A percentile compares a stretch with the other conserved stretches of the same genome.
Evolutionary conservation across 2,329 filamentous ascomycete genomes (phyloP).

Genomic region (Triangularia setosa): DNA sequence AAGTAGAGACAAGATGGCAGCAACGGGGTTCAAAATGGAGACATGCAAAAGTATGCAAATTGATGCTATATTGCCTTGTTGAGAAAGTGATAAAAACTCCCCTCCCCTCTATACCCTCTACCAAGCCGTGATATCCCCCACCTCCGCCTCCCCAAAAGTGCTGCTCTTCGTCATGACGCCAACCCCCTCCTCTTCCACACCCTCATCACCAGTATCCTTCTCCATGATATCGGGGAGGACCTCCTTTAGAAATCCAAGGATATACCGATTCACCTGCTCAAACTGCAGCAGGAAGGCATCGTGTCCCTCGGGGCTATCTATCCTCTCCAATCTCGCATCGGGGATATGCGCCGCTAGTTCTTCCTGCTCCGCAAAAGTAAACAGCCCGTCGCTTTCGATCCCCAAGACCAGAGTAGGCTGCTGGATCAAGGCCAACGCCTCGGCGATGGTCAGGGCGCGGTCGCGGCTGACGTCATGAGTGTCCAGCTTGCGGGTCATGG

Average conservation of each 20-base stretch:
- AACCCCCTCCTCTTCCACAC: slow-evolving; percentile 45
- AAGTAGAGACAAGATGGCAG: too few relatives aligned
- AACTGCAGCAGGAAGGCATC: slow-evolving; percentile 97
- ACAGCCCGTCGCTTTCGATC: slow-evolving; percentile 92
- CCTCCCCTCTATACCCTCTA: slow-evolving; percentile 37
- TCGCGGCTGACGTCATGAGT: slow-evolving; percentile 90
- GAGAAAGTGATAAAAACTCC: neutral
- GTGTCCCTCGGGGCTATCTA: slow-evolving; percentile 91
- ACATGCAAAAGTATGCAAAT: too few relatives aligned
- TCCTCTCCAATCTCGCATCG: slow-evolving; percentile 73
- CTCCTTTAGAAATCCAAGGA: slow-evolving; percentile 77
- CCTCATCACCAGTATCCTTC: slow-evolving; percentile 47
- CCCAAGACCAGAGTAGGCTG: slow-evolving; percentile 90
- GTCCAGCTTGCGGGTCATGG: slow-evolving; percentile 95
- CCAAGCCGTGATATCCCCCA: slow-evolving; percentile 95
- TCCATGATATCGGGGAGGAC: slow-evolving; percentile 86
- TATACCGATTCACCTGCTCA: slow-evolving; percentile 89
- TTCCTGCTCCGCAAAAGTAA: slow-evolving; percentile 95
- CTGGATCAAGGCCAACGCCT: slow-evolving; percentile 75
- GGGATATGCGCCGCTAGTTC: slow-evolving; percentile 81
- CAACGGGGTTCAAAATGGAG: too few relatives aligned
- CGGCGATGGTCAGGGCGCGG: slow-evolving; percentile 62
- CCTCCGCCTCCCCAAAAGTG: slow-evolving; percentile 92
- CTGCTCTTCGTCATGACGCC: slow-evolving; percentile 75
- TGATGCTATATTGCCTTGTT: neutral